A percentile compares a stretch with the other conserved stretches of the same genome.
Conservation (phyloP, 2,329 filamentous ascomycete genomes). For the Lasiodiplodia citricola region DNA sequence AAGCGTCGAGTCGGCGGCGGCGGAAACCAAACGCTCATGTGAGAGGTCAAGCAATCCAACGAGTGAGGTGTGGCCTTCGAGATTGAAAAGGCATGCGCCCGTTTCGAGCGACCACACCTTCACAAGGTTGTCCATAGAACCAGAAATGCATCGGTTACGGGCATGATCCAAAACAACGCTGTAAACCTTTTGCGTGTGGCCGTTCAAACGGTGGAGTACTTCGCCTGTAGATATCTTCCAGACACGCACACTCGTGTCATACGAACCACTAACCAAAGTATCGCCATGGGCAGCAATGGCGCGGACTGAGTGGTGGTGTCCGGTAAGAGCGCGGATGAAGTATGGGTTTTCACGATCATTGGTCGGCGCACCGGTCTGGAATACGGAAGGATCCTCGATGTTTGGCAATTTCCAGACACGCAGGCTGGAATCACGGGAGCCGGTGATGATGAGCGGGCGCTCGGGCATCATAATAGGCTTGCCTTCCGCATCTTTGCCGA, state of each 20-base stretch:
- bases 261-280: conserved; percentile 95
- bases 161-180: conserved; percentile 92
- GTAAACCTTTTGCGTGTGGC: conserved; percentile 93
- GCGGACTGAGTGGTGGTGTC: conserved; percentile 91
- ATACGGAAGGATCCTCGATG: conserved; percentile 75
- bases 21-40: conserved; percentile 88
- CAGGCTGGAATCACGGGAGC: conserved; percentile 91
- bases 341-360: conserved; percentile 86
- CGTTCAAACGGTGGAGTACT: conserved; percentile 79
- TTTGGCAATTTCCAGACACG: conserved; percentile 93
- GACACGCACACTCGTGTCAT: conserved; percentile 87
- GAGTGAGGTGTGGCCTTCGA: conserved; percentile 90
- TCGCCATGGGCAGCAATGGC: conserved; percentile 95
- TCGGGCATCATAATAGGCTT: conserved; percentile 86
- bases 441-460: conserved; percentile 95
- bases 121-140: conserved; percentile 97
- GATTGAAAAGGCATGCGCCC: conserved; percentile 81
- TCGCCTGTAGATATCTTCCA: conserved; percentile 98
- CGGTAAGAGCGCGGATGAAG: conserved; percentile 84
- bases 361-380: conserved; percentile 76
- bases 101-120: conserved; percentile 97
- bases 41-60: conserved; percentile 90
- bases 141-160: conserved; percentile 94
- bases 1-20: conserved; percentile 91
- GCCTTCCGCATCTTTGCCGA: conserved; percentile 73